A percentile compares a stretch with the other conserved stretches of the same genome.
phyloP scores from a whole-genome alignment of 1,284 basidiomycete genomes.

The Cutaneotrichosporon spelunceum region DNA sequence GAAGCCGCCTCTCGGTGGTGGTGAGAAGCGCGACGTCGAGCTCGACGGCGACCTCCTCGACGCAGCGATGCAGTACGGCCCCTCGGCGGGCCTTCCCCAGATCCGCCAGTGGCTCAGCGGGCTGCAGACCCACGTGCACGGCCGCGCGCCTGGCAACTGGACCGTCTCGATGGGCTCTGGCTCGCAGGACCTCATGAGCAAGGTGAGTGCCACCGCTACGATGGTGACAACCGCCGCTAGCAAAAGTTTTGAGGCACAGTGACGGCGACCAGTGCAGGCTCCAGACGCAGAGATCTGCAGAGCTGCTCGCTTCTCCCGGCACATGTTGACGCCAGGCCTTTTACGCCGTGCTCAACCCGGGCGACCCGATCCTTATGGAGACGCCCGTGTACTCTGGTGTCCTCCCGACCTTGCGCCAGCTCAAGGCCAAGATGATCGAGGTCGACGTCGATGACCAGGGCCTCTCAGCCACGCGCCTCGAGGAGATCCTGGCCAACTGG shows the following conservation, averaged over 20 bases:
- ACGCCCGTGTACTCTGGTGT: constrained; percentile 72
- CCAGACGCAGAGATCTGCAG: not conserved
- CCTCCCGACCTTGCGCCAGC: constrained; percentile 39
- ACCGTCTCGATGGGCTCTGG: constrained; percentile 73
- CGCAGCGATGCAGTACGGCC: constrained; percentile 70
- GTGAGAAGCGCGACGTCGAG: constrained; percentile 48
- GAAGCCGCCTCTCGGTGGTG: constrained; percentile 55
- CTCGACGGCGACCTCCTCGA: constrained; percentile 61
- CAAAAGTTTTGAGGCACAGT: not conserved
- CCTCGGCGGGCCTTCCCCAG: constrained; percentile 66
- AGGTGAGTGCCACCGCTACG: constrained; percentile 55
- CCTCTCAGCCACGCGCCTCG: constrained; percentile 63
- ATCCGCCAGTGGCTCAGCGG: constrained; percentile 65
- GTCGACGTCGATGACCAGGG: constrained; percentile 76
- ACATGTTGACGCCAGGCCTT: constrained; percentile 51
- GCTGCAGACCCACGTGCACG: constrained; percentile 66
- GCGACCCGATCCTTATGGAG: constrained; percentile 80
- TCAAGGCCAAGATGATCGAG: constrained; percentile 62
- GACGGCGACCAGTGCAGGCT: not conserved
- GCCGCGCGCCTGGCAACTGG: constrained; percentile 59
- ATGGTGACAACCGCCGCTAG: not conserved
- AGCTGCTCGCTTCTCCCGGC: not conserved
- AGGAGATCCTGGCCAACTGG: constrained; percentile 70
- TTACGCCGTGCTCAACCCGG: constrained; percentile 65
- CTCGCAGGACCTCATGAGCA: constrained; percentile 82